Percentiles rank a stretch among this genome's conserved stretches.
Conservation (phyloP, 225 moss, liverwort and hornwort species). For the Bryum argenteum region DNA sequence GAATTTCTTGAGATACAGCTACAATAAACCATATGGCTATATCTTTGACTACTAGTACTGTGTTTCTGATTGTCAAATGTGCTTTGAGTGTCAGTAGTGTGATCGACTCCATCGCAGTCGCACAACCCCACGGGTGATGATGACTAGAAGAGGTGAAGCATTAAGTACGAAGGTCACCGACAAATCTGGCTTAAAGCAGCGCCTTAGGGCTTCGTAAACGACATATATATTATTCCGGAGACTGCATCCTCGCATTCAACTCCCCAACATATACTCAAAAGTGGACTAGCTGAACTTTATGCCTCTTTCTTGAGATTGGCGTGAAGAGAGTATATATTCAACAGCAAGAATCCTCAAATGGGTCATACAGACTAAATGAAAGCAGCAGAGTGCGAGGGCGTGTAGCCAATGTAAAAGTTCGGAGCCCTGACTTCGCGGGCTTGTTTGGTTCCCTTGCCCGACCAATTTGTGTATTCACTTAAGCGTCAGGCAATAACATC, state of each 20-base stretch:
- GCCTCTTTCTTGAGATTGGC: too few species aligned
- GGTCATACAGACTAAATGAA: neutral
- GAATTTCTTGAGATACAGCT: neutral
- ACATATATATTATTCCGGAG: neutral
- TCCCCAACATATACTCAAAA: too few species aligned
- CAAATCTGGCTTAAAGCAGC: too few species aligned
- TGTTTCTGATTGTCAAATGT: neutral
- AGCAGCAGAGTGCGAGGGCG: neutral
- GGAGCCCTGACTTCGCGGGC: neutral
- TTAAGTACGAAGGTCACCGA: neutral
- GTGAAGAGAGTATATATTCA: conserved; percentile 1
- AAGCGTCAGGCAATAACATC: neutral
- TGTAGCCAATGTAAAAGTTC: neutral
- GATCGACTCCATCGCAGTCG: neutral
- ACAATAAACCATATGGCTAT: neutral
- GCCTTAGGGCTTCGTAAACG: neutral
- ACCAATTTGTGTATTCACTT: conserved; percentile 1
- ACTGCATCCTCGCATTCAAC: too few species aligned
- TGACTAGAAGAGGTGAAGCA: neutral
- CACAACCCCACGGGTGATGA: too few species aligned
- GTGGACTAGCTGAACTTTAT: too few species aligned
- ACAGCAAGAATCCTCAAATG: neutral
- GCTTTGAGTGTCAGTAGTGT: neutral
- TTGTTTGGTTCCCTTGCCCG: neutral
- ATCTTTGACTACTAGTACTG: neutral